These are phyloP conservation scores for Cystobasidium sp. DNA, from an alignment of 1,284 basidiomycete genomes.

Conservation along the genomic window DNA sequence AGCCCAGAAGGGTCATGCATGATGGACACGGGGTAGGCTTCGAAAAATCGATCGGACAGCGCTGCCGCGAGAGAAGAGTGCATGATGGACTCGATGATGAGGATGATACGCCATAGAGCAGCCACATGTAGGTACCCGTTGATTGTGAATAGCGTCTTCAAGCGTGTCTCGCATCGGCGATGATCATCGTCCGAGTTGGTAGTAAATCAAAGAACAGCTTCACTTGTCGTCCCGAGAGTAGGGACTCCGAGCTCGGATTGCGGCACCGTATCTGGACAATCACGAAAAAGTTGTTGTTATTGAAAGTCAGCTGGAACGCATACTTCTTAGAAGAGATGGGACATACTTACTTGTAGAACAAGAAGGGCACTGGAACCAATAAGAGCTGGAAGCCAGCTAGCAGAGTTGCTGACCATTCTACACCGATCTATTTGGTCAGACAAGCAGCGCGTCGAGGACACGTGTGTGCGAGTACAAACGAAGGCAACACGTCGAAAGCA, in stretches of 20 bases:
- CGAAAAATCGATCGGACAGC: no score
- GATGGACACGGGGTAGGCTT: no score
- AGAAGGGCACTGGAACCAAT: slow-evolving; percentile 56
- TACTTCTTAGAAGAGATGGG: neutral
- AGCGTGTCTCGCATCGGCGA: no score
- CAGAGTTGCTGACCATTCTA: slow-evolving; percentile 54
- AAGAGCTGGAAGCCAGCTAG: slow-evolving; percentile 55
- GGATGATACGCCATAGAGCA: no score
- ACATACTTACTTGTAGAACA: slow-evolving; percentile 47
- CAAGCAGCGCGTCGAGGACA: slow-evolving; percentile 17
- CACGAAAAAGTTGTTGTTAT: neutral
- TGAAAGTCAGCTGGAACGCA: neutral
- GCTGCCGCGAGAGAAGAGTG: no score
- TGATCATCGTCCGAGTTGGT: no score
- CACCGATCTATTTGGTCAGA: slow-evolving; percentile 49
- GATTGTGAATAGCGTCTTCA: no score
- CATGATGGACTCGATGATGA: no score
- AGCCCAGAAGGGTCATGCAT: no score
- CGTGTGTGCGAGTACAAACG: neutral
- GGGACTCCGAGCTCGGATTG: slow-evolving; percentile 10
- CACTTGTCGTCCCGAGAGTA: slow-evolving; percentile 1
- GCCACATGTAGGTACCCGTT: no score
- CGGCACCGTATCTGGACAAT: neutral
- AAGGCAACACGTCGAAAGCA: neutral
- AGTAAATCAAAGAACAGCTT: no score